Evolutionary conservation across 1,139 yeast genomes (phyloP).

Genomic region (Williopsis jadinii): DNA sequence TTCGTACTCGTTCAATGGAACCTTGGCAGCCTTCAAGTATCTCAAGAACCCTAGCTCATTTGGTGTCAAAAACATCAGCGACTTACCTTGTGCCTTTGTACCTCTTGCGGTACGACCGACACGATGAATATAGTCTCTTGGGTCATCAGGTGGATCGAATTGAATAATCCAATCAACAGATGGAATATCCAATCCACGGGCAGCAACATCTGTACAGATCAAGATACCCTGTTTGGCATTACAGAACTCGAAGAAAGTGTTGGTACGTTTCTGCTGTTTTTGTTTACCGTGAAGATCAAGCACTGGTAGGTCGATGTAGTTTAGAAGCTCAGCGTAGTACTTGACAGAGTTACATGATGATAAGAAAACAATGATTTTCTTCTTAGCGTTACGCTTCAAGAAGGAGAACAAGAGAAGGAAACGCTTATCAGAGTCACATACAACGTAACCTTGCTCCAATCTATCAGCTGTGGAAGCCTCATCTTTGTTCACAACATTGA

Average conservation of each 20-base stretch:
- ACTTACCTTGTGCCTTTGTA: conserved; percentile 82
- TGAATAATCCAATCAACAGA: conserved; percentile 93
- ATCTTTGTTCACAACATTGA: conserved; percentile 82
- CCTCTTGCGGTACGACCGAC: conserved; percentile 99
- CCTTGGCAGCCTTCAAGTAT: conserved; percentile 93
- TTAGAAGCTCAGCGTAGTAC: conserved; percentile 88
- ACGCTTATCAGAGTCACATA: conserved; percentile 92
- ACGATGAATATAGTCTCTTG: conserved; percentile 91
- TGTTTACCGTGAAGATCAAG: conserved; percentile 95
- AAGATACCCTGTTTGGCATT: conserved; percentile 91
- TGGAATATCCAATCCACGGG: conserved; percentile 99
- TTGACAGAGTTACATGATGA: conserved; percentile 97
- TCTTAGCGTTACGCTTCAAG: conserved; percentile 83
- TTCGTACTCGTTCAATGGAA: conserved; percentile 93
- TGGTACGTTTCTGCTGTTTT: conserved; percentile 96
- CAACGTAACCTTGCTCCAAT: conserved; percentile 96
- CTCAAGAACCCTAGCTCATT: conserved; percentile 90
- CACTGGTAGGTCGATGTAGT: conserved; percentile 94
- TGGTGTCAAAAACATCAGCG: conserved; percentile 91
- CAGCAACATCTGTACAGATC: conserved; percentile 96
- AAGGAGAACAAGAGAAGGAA: conserved; percentile 86
- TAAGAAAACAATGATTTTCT: conserved; percentile 87
- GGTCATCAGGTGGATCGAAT: conserved; percentile 83
- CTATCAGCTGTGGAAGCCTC: conserved; percentile 93
- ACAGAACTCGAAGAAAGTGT: conserved; percentile 95